Base-by-base conservation (phyloP, 2,329 filamentous ascomycete genomes). In the Ophiocordyceps camponoti-leonardi region DNA sequence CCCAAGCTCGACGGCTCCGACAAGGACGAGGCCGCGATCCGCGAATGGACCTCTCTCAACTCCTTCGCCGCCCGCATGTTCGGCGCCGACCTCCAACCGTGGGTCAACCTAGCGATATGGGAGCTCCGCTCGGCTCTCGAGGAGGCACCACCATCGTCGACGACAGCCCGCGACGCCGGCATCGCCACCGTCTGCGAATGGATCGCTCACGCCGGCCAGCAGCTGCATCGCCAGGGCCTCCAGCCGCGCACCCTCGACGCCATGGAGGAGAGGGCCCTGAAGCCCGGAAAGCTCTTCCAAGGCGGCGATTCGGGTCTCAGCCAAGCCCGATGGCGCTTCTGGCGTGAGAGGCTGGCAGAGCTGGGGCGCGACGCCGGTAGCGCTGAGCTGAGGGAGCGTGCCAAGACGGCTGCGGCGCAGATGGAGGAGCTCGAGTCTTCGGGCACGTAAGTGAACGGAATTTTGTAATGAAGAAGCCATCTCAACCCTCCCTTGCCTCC, bases 41-140 rank as follows among this genome's bases (percentile, higher is more conserved):
- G 48, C 4, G 47, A 55, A 44, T 63, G 58, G 58, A 48, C 56
- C 30, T 58, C 55, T 11, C 49, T 61, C 50, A 59, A 62, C 52
- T 58, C 58, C 12, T 60, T 62, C 41, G 52, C 54, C 43, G 60
- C 60, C 22, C 58, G 55, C 43, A 48, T 61, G 18, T 51, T 57
- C 45, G 55, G 53, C 47, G 43, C 48, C n/a, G 31, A 41, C 8
- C 48, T 54, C 18, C 46, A 49, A 22, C 14, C 43, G 12, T 58
- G 56, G 51, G 49, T 49, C 40, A 57, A 57, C 44, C 52, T 59
- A 40, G 58, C 51, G 44, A 48, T 61, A 45, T 58, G 56, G 55
- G 51, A 56, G 45, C 47, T 62, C n/a, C 58, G 58, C 28, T 48
- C 47, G 13, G 54, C 50, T 11, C 56, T 62, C 22, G 60, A 61